These are phyloP conservation scores for Castanea crenata DNA, from an alignment of 306 rosid species.

Conservation along the genomic window DNA sequence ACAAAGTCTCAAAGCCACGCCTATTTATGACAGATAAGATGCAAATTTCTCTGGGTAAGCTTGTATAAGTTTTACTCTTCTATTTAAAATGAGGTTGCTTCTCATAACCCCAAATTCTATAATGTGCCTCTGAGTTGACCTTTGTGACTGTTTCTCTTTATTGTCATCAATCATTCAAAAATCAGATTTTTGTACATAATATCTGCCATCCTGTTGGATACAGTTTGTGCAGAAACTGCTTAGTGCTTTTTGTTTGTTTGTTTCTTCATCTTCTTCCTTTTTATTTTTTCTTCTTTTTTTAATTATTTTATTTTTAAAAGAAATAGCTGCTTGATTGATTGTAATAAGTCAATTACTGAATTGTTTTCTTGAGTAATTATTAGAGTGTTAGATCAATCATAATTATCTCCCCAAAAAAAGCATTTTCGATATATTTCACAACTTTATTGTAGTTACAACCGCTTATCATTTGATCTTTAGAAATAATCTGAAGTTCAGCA, in stretches of 20 bases:
- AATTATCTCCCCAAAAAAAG: background rate
- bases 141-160: background rate
- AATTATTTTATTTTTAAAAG: background rate
- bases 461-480: too few relatives aligned
- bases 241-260: background rate
- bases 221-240: conserved; percentile 6
- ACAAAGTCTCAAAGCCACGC: conserved; percentile 85
- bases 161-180: background rate
- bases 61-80: conserved; percentile 7
- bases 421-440: background rate
- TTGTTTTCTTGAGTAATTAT: conserved; percentile 19
- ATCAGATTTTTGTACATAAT: background rate
- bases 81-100: background rate
- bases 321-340: background rate
- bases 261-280: too few relatives aligned
- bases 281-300: too few relatives aligned
- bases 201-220: background rate
- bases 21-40: conserved; percentile 82
- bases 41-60: conserved; percentile 89
- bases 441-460: too few relatives aligned
- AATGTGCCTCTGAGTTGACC: background rate
- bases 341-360: conserved; percentile 1
- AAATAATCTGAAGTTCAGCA: too few relatives aligned
- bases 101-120: conserved; percentile 3
- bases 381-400: background rate